Evolutionary conservation across 805 yeast species (phyloP).

Genomic region (Cyberlindnera euphorbiiphila): DNA sequence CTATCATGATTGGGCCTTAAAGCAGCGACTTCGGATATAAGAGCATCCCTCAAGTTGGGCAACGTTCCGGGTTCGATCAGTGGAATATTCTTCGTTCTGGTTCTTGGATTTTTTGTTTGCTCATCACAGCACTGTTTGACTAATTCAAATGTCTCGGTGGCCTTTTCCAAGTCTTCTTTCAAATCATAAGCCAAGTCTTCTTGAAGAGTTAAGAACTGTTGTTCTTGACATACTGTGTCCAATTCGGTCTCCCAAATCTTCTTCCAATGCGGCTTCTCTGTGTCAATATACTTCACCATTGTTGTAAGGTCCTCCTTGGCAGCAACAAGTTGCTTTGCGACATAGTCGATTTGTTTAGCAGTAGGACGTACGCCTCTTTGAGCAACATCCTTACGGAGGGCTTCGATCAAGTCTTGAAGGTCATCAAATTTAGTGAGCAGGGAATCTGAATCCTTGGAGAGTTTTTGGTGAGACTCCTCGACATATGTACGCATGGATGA

Average conservation of each 20-base stretch:
- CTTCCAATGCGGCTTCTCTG: slow-evolving; percentile 84
- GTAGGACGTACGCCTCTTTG: slow-evolving; percentile 83
- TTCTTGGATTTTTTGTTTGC: slow-evolving; percentile 58
- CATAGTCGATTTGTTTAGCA: slow-evolving; percentile 62
- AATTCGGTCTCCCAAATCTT: slow-evolving; percentile 89
- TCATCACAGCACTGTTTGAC: slow-evolving; percentile 81
- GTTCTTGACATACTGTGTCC: slow-evolving; percentile 89
- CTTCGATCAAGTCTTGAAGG: slow-evolving; percentile 87
- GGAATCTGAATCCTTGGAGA: slow-evolving; percentile 73
- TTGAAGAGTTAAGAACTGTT: slow-evolving; percentile 85
- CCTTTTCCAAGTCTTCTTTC: slow-evolving; percentile 74
- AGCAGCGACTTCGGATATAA: slow-evolving; percentile 73
- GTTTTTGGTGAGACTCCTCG: slow-evolving; percentile 66
- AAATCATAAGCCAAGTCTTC: slow-evolving; percentile 80
- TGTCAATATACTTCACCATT: slow-evolving; percentile 57
- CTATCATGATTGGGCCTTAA: slow-evolving; percentile 80
- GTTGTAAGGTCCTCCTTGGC: slow-evolving; percentile 51
- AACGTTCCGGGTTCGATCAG: slow-evolving; percentile 63
- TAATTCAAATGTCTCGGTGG: slow-evolving; percentile 74
- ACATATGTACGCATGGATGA: slow-evolving; percentile 51
- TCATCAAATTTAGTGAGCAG: slow-evolving; percentile 83
- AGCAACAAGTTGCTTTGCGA: slow-evolving; percentile 57
- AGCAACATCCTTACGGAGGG: slow-evolving; percentile 85
- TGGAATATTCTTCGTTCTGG: slow-evolving; percentile 35
- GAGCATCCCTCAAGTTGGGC: slow-evolving; percentile 65